Percentiles rank a stretch among this genome's conserved stretches.
These are phyloP conservation scores for Daldinia caldariorum DNA, from an alignment of 495 filamentous ascomycete genomes.

Conservation along the genomic window DNA sequence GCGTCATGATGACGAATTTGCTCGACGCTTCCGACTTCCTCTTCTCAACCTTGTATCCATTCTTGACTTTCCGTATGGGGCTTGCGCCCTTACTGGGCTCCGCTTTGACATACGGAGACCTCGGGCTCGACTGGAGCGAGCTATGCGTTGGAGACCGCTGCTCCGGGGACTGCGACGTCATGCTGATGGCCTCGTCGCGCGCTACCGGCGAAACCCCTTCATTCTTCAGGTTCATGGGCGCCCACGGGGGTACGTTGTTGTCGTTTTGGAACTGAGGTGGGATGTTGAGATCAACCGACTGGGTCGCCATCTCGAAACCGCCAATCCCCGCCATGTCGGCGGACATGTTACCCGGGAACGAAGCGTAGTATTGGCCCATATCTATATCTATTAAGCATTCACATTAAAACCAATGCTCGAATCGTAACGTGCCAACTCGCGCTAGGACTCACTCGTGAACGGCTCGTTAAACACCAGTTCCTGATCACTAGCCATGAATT, in stretches of 20 bases:
- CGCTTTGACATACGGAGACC: constrained; percentile 49
- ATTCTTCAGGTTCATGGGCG: constrained; percentile 48
- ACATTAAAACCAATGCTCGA: constrained; percentile 18
- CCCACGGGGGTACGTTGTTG: constrained; percentile 53
- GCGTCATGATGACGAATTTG: constrained; percentile 61
- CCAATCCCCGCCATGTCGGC: constrained; percentile 34
- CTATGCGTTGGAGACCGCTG: constrained; percentile 46
- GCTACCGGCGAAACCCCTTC: constrained; percentile 48
- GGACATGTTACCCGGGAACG: constrained; percentile 34
- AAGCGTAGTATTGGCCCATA: constrained; percentile 37
- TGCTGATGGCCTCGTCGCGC: constrained; percentile 50
- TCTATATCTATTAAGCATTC: constrained; percentile 29
- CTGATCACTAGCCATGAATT: constrained; percentile 32
- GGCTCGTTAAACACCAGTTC: constrained; percentile 39
- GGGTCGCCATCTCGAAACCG: constrained; percentile 31
- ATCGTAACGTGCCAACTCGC: constrained; percentile 8
- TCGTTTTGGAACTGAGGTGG: constrained; percentile 47
- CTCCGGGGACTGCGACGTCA: constrained; percentile 45
- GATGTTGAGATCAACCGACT: constrained; percentile 47
- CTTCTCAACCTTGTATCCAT: constrained; percentile 49
- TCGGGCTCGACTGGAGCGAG: constrained; percentile 44
- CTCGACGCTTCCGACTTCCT: constrained; percentile 48
- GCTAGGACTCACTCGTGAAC: constrained; percentile 37
- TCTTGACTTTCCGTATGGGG: constrained; percentile 50
- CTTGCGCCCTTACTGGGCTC: constrained; percentile 42